Conservation (phyloP, 495 filamentous ascomycete species). For the Hyaloscypha finlandica region DNA sequence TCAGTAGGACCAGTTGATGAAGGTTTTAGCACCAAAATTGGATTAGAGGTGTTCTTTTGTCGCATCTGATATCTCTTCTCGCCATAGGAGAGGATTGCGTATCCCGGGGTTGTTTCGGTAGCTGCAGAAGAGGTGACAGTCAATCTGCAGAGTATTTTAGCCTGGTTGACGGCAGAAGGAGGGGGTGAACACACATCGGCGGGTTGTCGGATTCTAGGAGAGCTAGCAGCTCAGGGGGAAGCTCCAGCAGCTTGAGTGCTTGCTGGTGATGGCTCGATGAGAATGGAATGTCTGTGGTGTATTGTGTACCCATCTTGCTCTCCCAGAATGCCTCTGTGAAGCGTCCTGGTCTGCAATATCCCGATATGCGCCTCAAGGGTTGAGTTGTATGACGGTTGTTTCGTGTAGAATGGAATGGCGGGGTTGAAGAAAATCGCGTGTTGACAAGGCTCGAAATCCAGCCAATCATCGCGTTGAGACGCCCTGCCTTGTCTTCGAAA, state of each 20-base stretch:
- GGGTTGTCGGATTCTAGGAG: conserved; percentile 62
- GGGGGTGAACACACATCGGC: conserved; percentile 50
- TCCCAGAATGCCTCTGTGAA: neutral
- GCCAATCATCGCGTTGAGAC: conserved; percentile 29
- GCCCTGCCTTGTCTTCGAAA: neutral
- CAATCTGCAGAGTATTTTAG: conserved; percentile 30
- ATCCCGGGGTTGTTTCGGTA: conserved; percentile 46
- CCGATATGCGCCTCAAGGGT: neutral
- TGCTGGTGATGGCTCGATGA: conserved; percentile 56
- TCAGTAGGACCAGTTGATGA: conserved; percentile 28
- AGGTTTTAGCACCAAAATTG: conserved; percentile 69
- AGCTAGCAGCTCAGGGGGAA: conserved; percentile 71
- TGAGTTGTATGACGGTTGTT: conserved; percentile 13
- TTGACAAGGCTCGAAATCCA: conserved; percentile 8
- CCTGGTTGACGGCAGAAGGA: conserved; percentile 31
- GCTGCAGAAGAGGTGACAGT: conserved; percentile 24
- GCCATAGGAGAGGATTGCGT: conserved; percentile 73
- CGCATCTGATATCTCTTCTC: conserved; percentile 75
- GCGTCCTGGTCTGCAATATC: neutral
- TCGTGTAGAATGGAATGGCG: conserved; percentile 25
- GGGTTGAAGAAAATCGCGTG: conserved; percentile 15
- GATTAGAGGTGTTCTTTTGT: conserved; percentile 91
- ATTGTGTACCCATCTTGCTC: conserved; percentile 58
- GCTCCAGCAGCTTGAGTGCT: conserved; percentile 70
- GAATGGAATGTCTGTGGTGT: conserved; percentile 57